phyloP scores from a whole-genome alignment of 2,329 filamentous ascomycete genomes.

The Fusarium anthophilum region DNA sequence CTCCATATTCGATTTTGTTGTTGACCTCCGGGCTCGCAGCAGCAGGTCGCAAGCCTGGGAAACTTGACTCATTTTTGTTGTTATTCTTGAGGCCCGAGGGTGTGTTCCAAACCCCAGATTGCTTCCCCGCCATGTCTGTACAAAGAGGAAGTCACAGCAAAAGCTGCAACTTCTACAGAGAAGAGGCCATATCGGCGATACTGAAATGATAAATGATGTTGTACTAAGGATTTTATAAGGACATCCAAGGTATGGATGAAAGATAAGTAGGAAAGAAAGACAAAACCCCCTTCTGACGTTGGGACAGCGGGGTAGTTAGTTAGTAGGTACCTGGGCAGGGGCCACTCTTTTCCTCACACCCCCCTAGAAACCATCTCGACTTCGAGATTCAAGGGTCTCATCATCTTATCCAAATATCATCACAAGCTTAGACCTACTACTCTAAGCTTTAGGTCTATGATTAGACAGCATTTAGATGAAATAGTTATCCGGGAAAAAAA shows the following conservation, averaged over 20 bases:
- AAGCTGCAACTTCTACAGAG: conserved; percentile 61
- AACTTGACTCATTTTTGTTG: conserved; percentile 57
- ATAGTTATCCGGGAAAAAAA: background rate
- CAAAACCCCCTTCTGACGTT: conserved; percentile 36
- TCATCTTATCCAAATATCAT: background rate
- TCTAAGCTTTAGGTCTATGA: background rate
- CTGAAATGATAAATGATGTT: conserved; percentile 7
- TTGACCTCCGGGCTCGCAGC: conserved; percentile 53
- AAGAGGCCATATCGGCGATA: conserved; percentile 54
- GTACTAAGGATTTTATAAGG: conserved; percentile 19
- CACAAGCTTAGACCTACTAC: background rate
- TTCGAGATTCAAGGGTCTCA: background rate
- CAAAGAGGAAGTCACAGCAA: conserved; percentile 60
- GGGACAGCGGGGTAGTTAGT: conserved; percentile 39
- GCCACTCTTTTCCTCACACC: background rate
- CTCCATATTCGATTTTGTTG: conserved; percentile 74
- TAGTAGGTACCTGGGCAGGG: background rate
- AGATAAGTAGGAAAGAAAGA: conserved; percentile 9
- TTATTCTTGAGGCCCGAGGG: conserved; percentile 52
- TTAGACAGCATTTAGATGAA: background rate
- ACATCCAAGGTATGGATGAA: conserved; percentile 34
- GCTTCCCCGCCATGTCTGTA: conserved; percentile 63
- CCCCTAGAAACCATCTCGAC: background rate
- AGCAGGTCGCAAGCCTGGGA: conserved; percentile 57
- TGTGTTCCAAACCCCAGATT: conserved; percentile 59